A percentile compares a stretch with the other conserved stretches of the same genome.
Conservation (phyloP, 352 stramenopile species). For the Phytophthora litchii region DNA sequence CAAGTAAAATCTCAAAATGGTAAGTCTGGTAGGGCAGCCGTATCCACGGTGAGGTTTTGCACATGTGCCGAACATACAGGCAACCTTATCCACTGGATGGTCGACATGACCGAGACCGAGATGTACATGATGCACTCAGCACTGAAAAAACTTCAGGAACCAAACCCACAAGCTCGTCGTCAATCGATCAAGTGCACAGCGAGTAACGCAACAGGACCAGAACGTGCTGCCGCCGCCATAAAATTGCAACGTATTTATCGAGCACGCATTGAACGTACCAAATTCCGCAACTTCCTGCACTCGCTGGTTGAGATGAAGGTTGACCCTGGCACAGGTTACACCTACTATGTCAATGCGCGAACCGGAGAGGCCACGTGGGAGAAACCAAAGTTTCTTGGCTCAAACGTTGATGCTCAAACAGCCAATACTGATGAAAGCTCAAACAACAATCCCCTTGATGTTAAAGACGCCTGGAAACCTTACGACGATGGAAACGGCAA, state of each 20-base stretch:
- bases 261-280: constrained; percentile 62
- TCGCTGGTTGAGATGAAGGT: constrained; percentile 63
- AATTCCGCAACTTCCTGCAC: constrained; percentile 59
- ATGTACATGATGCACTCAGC: constrained; percentile 60
- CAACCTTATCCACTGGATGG: constrained; percentile 48
- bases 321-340: constrained; percentile 44
- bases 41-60: constrained; percentile 52
- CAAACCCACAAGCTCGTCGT: constrained; percentile 6
- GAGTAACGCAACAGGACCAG: constrained; percentile 64
- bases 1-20: constrained; percentile 33
- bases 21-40: constrained; percentile 6
- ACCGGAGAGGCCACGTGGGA: constrained; percentile 72
- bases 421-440: constrained; percentile 7
- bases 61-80: constrained; percentile 31
- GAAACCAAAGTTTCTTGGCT: constrained; percentile 35
- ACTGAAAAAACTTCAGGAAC: constrained; percentile 49
- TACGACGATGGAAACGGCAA: constrained; percentile 70
- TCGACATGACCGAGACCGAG: constrained; percentile 58
- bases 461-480: constrained; percentile 48
- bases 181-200: constrained; percentile 44
- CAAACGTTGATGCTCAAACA: not conserved
- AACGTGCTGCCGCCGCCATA: constrained; percentile 58
- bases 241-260: constrained; percentile 79
- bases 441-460: constrained; percentile 13
- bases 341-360: constrained; percentile 69